A percentile compares a stretch with the other conserved stretches of the same genome.
Conservation (phyloP, 495 filamentous ascomycete genomes). For the Aspergillus bridgeri region DNA sequence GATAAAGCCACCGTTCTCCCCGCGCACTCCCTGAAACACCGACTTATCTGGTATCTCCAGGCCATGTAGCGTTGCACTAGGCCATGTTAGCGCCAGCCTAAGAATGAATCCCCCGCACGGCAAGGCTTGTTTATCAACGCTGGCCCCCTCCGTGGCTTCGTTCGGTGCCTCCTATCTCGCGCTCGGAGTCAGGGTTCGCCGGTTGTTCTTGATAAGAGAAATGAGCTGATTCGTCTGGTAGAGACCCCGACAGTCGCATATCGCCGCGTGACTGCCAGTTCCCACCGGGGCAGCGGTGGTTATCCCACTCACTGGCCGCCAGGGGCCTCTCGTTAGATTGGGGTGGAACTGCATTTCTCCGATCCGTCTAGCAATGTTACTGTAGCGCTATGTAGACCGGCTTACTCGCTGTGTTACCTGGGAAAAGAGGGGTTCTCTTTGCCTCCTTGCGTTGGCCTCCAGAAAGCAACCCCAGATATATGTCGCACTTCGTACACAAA, state of each 20-base stretch:
- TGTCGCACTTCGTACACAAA: no score
- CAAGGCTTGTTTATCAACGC: background rate
- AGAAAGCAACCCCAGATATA: background rate
- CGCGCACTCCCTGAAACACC: background rate
- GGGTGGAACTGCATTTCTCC: background rate
- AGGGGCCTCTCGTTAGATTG: background rate
- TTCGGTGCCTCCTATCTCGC: constrained; percentile 17
- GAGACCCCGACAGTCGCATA: background rate
- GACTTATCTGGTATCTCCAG: background rate
- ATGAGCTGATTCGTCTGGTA: background rate
- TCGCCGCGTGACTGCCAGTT: background rate
- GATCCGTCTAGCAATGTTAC: background rate
- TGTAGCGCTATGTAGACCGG: background rate
- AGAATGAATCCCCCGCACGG: background rate
- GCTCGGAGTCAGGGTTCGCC: background rate
- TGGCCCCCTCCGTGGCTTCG: background rate
- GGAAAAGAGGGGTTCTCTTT: background rate
- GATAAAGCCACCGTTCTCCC: background rate
- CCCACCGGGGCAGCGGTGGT: background rate
- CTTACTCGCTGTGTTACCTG: background rate
- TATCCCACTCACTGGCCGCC: background rate
- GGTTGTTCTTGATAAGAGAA: background rate
- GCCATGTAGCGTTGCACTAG: background rate
- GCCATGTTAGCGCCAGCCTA: background rate
- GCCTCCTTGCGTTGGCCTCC: background rate